Conservation (phyloP, 305 asterid genomes). For the Lippia alba region DNA sequence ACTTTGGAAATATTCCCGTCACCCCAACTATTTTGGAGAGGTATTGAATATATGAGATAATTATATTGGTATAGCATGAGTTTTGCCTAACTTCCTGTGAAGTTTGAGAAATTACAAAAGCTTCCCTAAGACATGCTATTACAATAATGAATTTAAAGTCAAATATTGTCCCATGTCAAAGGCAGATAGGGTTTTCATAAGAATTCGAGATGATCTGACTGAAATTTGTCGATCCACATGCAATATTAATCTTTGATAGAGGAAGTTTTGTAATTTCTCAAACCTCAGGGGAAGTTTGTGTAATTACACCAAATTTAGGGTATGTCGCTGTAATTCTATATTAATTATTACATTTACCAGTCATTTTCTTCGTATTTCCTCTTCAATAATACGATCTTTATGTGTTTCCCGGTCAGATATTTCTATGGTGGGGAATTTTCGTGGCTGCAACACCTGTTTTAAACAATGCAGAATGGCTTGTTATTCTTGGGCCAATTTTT, state of each 20-base stretch:
- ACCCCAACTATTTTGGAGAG: slow-evolving; percentile 97
- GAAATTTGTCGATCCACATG: too few relatives aligned
- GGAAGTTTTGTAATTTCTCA: too few relatives aligned
- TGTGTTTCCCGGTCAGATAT: slow-evolving; percentile 53
- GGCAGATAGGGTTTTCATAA: too few relatives aligned
- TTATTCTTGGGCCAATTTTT: slow-evolving; percentile 78
- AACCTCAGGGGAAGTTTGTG: too few relatives aligned
- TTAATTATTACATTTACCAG: neutral
- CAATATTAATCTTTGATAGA: too few relatives aligned
- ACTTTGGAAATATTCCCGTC: slow-evolving; percentile 92
- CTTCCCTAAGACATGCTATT: too few relatives aligned
- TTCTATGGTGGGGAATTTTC: slow-evolving; percentile 97
- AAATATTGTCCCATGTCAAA: too few relatives aligned
- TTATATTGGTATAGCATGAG: neutral
- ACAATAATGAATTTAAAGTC: too few relatives aligned
- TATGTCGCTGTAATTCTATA: neutral
- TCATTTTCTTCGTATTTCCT: neutral
- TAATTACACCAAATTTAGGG: too few relatives aligned
- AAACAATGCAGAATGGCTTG: slow-evolving; percentile 81
- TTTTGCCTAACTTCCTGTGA: too few relatives aligned
- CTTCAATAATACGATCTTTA: neutral
- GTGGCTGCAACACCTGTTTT: slow-evolving; percentile 88
- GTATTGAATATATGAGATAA: slow-evolving; percentile 38
- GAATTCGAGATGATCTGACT: too few relatives aligned
- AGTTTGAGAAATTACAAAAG: too few relatives aligned